Evolutionary conservation across 805 yeast genomes (phyloP), one percentile per base, ranked within the genome.

Genomic region (Yamadazyma sp.): DNA sequence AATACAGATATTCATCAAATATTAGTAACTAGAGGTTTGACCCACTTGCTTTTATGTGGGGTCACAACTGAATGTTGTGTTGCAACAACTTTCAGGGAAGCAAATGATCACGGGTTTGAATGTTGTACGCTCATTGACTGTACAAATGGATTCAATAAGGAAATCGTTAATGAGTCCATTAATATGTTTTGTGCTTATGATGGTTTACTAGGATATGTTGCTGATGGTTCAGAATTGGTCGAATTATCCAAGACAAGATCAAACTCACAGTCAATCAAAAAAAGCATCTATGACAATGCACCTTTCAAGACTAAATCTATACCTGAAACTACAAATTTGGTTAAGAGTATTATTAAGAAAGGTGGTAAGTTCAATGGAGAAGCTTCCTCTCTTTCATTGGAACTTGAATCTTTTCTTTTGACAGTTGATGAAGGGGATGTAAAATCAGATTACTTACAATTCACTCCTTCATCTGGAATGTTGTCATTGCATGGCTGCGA

Each of bases 201-300:
- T 27, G 44, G 41, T 2, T 29, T 40, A 10, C 60, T 0, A 60
- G 70, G 13, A 34, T 63, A 13, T 53, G 53, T 44, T 59, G 59
- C 33, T 3, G n/a, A 11, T 7, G 32, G 40, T 5, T 4, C 9
- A 10, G 38, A 40, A 7, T 40, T 40, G 33, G 28, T 23, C 4
- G 19, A 19, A 10, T 19, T 36, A n/a, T 16, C 38, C 7, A 18
- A 15, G 9, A 20, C 31, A 18, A n/a, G 7, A 17, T 6, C 8
- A 14, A n/a, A n/a, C n/a, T n/a, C n/a, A n/a, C n/a, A n/a, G n/a
- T n/a, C n/a, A n/a, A n/a, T n/a, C n/a, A n/a, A n/a, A n/a, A n/a
- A n/a, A n/a, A n/a, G n/a, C n/a, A n/a, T n/a, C n/a, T n/a, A n/a
- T n/a, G n/a, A n/a, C n/a, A n/a, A n/a, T n/a, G n/a, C n/a, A n/a